A percentile compares a stretch with the other conserved stretches of the same genome.
Evolutionary conservation across 352 stramenopile genomes (phyloP).

Genomic region (Phytophthora colocasiae): DNA sequence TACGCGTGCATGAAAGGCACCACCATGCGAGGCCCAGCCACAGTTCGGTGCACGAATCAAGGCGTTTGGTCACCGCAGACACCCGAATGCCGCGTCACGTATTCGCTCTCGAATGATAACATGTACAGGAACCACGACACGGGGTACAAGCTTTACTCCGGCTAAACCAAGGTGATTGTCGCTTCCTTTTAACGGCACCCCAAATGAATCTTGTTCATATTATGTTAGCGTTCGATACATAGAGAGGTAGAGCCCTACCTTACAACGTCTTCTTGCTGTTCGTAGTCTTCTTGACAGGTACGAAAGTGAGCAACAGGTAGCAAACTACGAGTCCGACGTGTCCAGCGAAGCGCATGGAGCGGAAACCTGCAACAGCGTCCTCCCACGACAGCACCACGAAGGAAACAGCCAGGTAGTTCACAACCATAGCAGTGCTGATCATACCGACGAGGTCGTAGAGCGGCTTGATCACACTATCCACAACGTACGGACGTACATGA

Average conservation of each 20-base stretch:
- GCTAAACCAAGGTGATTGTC: constrained; percentile 33
- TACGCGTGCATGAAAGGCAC: constrained; percentile 57
- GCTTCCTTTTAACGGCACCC: neutral
- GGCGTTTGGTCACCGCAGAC: constrained; percentile 47
- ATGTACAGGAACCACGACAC: constrained; percentile 59
- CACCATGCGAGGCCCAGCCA: constrained; percentile 39
- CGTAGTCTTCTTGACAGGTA: constrained; percentile 48
- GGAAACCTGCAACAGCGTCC: constrained; percentile 54
- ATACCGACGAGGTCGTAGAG: constrained; percentile 69
- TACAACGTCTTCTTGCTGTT: constrained; percentile 43
- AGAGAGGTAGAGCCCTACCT: constrained; percentile 11
- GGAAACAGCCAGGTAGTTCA: constrained; percentile 79
- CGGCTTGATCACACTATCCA: constrained; percentile 48
- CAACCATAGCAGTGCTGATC: constrained; percentile 63
- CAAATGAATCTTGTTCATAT: constrained; percentile 26
- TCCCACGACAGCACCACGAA: constrained; percentile 78
- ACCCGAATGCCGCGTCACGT: constrained; percentile 56
- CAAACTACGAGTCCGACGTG: constrained; percentile 54
- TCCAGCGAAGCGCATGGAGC: constrained; percentile 64
- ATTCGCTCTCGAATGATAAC: constrained; percentile 56
- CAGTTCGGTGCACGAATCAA: constrained; percentile 40
- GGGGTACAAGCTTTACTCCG: constrained; percentile 64
- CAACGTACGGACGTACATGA: constrained; percentile 65
- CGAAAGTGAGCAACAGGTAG: constrained; percentile 49
- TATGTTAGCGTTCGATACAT: constrained; percentile 31